Conservation (phyloP, 257 asterid species). For the Primulina eburnea region DNA sequence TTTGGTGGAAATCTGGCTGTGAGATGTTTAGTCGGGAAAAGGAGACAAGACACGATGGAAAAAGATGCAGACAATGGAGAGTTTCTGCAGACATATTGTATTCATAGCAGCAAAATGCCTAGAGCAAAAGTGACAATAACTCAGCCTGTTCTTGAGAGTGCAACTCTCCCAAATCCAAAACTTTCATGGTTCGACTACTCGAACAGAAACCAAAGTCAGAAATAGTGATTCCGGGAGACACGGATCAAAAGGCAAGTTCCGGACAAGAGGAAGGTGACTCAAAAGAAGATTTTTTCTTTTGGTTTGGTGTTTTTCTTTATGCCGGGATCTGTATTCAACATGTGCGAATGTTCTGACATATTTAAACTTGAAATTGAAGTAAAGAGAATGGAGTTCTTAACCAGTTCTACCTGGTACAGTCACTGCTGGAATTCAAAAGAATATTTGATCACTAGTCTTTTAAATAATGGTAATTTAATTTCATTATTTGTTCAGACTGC, state of each 20-base stretch:
- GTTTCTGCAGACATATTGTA: conserved; percentile 41
- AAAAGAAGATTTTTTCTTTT: not conserved
- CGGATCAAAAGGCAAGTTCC: not conserved
- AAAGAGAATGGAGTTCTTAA: too few species aligned
- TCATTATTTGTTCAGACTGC: too few species aligned
- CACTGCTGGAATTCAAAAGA: too few species aligned
- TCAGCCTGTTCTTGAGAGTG: conserved; percentile 56
- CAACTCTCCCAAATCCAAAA: conserved; percentile 50
- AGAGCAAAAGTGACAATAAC: conserved; percentile 65
- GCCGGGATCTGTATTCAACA: not conserved
- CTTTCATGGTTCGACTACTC: conserved; percentile 39
- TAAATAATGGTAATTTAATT: too few species aligned
- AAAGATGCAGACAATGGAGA: conserved; percentile 67
- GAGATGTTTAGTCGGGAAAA: conserved; percentile 37
- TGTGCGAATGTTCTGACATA: too few species aligned
- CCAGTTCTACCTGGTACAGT: too few species aligned
- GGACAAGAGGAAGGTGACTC: not conserved
- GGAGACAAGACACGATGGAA: conserved; percentile 39
- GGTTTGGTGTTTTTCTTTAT: too few species aligned
- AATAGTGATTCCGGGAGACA: not conserved
- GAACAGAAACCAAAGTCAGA: not conserved
- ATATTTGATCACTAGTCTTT: too few species aligned
- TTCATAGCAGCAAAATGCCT: conserved; percentile 69
- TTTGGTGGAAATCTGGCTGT: conserved; percentile 31
- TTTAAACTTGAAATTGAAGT: too few species aligned